A percentile compares a stretch with the other conserved stretches of the same genome.
These are phyloP conservation scores for Erythrobasidium yunnanense DNA, from an alignment of 768 basidiomycete genomes.

Conservation along the genomic window DNA sequence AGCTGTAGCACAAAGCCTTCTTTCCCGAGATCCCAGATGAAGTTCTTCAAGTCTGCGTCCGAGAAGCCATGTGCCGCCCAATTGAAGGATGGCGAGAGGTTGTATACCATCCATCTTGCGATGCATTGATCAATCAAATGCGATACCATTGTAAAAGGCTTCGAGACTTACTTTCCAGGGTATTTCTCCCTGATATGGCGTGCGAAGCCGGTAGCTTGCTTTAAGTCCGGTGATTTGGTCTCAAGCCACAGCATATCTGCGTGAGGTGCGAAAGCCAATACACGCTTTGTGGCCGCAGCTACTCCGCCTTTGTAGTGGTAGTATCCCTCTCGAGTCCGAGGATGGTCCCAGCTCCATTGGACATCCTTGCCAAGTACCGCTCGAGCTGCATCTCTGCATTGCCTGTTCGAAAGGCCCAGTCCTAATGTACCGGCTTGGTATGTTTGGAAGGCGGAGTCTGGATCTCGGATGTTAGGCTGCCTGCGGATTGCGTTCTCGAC, in stretches of 20 bases:
- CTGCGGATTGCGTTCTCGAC: constrained; percentile 44
- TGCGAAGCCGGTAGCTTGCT: constrained; percentile 67
- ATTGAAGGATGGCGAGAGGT: constrained; percentile 86
- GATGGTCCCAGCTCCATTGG: constrained; percentile 68
- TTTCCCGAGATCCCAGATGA: constrained; percentile 79
- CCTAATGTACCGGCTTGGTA: constrained; percentile 54
- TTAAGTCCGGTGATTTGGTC: constrained; percentile 74
- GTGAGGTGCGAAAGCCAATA: constrained; percentile 67
- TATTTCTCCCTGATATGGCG: constrained; percentile 58
- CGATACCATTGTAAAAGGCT: neutral
- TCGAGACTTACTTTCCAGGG: constrained; percentile 54
- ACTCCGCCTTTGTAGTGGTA: constrained; percentile 76
- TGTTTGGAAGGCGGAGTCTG: constrained; percentile 48
- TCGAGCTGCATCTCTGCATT: constrained; percentile 61
- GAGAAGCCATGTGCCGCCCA: constrained; percentile 75
- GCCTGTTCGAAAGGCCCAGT: constrained; percentile 54
- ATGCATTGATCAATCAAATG: neutral
- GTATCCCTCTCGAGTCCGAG: constrained; percentile 80
- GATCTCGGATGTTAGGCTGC: constrained; percentile 40
- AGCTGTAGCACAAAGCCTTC: constrained; percentile 81
- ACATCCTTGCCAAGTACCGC: constrained; percentile 61
- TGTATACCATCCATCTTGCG: constrained; percentile 76
- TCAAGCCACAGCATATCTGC: constrained; percentile 88
- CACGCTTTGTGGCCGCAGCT: constrained; percentile 70
- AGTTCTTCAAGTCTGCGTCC: constrained; percentile 57